These are phyloP conservation scores for Rhodotorula sp. DNA, from an alignment of 1,284 basidiomycete species.

Conservation along the genomic window DNA sequence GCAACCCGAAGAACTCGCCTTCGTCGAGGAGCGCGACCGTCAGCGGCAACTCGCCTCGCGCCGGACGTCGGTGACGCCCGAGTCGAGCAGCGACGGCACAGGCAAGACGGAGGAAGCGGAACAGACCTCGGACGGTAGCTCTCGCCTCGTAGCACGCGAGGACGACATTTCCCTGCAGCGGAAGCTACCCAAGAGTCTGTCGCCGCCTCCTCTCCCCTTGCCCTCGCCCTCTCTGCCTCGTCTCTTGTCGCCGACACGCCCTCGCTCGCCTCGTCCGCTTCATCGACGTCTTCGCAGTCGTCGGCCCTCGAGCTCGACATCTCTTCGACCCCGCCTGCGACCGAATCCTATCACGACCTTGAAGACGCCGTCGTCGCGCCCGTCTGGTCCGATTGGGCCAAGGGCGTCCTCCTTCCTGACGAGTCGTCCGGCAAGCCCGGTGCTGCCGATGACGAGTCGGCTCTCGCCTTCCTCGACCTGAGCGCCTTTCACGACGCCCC, in stretches of 20 bases:
- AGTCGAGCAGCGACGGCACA: neutral
- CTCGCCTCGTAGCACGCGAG: slow-evolving; percentile 39
- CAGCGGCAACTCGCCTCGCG: neutral
- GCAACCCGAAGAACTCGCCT: slow-evolving; percentile 30
- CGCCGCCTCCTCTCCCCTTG: neutral
- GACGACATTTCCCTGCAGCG: slow-evolving; percentile 32
- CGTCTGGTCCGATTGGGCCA: slow-evolving; percentile 28
- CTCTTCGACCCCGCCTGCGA: slow-evolving; percentile 9
- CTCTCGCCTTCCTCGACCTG: slow-evolving; percentile 22
- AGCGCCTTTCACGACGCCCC: slow-evolving; percentile 19
- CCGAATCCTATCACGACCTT: slow-evolving; percentile 23
- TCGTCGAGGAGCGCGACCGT: slow-evolving; percentile 14
- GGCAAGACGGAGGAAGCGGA: neutral
- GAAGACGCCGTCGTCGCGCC: slow-evolving; percentile 14
- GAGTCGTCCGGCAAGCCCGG: neutral
- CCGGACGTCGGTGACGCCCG: neutral
- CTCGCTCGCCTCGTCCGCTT: slow-evolving; percentile 2
- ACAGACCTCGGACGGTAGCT: slow-evolving; percentile 11
- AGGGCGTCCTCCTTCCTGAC: slow-evolving; percentile 4
- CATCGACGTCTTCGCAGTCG: neutral
- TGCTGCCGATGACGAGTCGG: slow-evolving; percentile 9
- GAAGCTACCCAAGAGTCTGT: slow-evolving; percentile 19
- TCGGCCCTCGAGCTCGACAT: slow-evolving; percentile 9
- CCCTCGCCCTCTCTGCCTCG: neutral
- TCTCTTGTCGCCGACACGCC: neutral